Conservation (phyloP, 2,329 filamentous ascomycete genomes). For the Aspergillus texensis region DNA sequence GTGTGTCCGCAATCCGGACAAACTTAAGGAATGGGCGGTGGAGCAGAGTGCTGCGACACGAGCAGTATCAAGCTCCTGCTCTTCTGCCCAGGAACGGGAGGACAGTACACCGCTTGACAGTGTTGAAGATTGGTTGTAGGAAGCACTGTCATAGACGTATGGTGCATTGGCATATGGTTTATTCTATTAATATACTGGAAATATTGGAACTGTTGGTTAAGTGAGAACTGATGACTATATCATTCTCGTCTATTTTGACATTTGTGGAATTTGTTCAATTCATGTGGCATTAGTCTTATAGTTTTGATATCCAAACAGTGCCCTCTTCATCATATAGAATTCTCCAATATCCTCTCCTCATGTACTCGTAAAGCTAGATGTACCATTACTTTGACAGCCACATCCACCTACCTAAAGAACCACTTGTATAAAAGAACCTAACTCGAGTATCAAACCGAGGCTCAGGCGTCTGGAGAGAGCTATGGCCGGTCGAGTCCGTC, state of each 20-base stretch:
- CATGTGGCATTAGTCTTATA: background rate
- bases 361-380: slow-evolving; percentile 20
- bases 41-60: background rate
- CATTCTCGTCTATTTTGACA: background rate
- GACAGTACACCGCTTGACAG: background rate
- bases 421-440: too few relatives aligned
- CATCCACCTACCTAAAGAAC: too few relatives aligned
- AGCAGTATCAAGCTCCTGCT: background rate
- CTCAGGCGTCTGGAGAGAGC: too few relatives aligned
- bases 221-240: background rate
- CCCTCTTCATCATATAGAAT: slow-evolving; percentile 4
- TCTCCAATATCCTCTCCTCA: slow-evolving; percentile 17
- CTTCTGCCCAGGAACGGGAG: background rate
- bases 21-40: background rate
- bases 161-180: background rate
- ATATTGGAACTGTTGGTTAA: background rate
- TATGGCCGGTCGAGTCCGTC: too few relatives aligned
- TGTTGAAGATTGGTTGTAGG: background rate
- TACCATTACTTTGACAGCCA: background rate
- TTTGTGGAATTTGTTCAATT: background rate
- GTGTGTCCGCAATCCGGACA: background rate
- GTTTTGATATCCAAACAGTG: background rate
- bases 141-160: background rate
- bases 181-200: too few relatives aligned
- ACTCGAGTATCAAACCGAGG: too few relatives aligned